Evolutionary conservation across 179 eudicot species (phyloP), one percentile per base, ranked within the genome.

Genomic region (Carnegiea gigantea): DNA sequence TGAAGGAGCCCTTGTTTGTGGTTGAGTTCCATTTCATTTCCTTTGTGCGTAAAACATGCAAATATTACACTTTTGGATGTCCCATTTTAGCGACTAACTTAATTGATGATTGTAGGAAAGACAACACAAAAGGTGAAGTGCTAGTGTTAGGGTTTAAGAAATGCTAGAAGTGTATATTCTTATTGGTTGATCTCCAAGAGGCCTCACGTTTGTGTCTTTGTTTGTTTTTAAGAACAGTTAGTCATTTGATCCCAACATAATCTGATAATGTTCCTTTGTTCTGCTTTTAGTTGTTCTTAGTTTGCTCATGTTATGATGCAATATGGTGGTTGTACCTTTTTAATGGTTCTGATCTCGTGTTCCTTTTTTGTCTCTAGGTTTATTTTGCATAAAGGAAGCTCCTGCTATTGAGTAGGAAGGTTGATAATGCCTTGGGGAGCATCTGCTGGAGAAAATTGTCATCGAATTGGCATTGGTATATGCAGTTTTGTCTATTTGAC

Each of bases 361-460:
- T 77, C 49, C 36, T 78, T 38, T 64, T 70, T 60, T 77, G 80
- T 80, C 77, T 77, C 65, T 72, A 64, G 79, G 68, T 78, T 76
- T 49, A 62, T 82, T 80, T 78, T 80, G 82, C 81, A 49, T 77
- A 77, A 81, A 84, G 87, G 85, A 82, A 77, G 87, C 75, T 59
- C 84, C 62, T 84, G 59, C 87, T 79, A 83, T 78, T 65, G 76
- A 80, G 44, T 78, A 82, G 86, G 85, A 82, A 79, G 87, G 49
- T 85, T 87, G 93, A 92, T 89, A 85, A 92, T 94, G 98, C 88
- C 88, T 86, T 89, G 90, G 92, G 91, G 87, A 84, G 78, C 85
- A 84, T 73, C 79, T 49, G 76, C 79, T 82, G 87, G 82, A 88
- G 87, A 88, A 70, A 79, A 80, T 86, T 82, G 89, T 83, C 77